These are phyloP conservation scores for Magnaporthiopsis poae DNA, from an alignment of 2,329 filamentous ascomycete species.

Conservation along the genomic window DNA sequence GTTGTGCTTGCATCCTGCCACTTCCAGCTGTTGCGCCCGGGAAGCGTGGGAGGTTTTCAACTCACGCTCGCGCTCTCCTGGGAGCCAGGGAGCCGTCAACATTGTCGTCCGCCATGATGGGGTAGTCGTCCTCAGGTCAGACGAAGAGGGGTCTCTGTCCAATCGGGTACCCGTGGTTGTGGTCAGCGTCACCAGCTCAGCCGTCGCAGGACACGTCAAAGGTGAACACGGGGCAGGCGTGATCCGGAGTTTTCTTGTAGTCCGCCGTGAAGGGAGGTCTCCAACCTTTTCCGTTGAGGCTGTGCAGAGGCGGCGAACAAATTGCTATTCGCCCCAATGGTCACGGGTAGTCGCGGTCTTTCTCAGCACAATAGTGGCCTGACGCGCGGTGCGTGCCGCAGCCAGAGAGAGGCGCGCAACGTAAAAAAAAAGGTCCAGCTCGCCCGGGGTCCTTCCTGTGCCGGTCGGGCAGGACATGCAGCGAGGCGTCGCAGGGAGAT, in stretches of 20 bases:
- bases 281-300: background rate
- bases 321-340: background rate
- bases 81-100: slow-evolving; percentile 1
- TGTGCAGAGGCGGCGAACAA: background rate
- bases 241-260: background rate
- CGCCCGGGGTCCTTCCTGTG: background rate
- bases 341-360: background rate
- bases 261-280: background rate
- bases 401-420: background rate
- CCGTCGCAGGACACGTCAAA: background rate
- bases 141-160: background rate
- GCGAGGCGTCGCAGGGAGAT: background rate
- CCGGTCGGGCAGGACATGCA: background rate
- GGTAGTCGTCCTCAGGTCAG: background rate
- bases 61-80: slow-evolving; percentile 8
- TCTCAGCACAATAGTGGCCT: background rate
- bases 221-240: background rate
- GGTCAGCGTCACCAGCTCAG: slow-evolving; percentile 7
- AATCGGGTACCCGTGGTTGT: background rate
- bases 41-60: background rate
- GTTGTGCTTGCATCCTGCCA: background rate
- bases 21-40: background rate
- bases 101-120: slow-evolving; percentile 1
- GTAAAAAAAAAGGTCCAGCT: background rate
- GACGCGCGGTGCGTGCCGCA: background rate